A percentile compares a stretch with the other conserved stretches of the same genome.
These are phyloP conservation scores for Aspergillus flavus DNA, from an alignment of 2,329 filamentous ascomycete genomes.

Conservation along the genomic window DNA sequence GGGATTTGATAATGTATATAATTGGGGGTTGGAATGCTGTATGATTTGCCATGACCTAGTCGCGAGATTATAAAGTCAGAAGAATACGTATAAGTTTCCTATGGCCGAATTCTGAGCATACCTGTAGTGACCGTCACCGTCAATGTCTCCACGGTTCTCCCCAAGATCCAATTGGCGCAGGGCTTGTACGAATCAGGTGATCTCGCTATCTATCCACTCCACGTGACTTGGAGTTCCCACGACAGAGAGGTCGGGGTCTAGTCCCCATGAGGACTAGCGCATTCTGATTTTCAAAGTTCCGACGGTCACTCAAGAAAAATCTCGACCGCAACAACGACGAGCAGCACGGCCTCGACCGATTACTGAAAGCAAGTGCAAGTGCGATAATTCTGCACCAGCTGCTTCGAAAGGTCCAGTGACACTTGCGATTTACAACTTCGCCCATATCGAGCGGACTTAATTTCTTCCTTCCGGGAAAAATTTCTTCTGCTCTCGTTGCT, in stretches of 20 bases:
- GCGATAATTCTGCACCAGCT: conserved; percentile 27
- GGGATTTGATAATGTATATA: neutral
- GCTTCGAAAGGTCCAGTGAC: conserved; percentile 22
- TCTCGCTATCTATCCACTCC: conserved; percentile 19
- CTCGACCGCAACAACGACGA: conserved; percentile 43
- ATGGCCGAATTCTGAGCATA: neutral
- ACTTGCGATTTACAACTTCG: conserved; percentile 14
- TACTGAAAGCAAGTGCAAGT: conserved; percentile 30
- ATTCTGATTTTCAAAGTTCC: conserved; percentile 45
- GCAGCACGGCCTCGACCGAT: conserved; percentile 38
- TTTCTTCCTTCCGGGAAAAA: conserved; percentile 10
- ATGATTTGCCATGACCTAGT: neutral
- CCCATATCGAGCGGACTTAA: conserved; percentile 13
- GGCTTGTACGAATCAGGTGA: conserved; percentile 34
- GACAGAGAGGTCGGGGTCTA: conserved; percentile 27
- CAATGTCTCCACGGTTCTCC: neutral
- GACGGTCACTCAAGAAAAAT: conserved; percentile 40
- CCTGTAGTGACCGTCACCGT: neutral
- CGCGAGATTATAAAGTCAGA: neutral
- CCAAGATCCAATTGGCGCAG: conserved; percentile 21
- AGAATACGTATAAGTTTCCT: neutral
- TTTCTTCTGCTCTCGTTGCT: conserved; percentile 16
- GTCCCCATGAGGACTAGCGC: conserved; percentile 29
- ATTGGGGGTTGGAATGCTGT: neutral
- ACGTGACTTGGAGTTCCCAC: conserved; percentile 28